Evolutionary conservation across 768 basidiomycete species (phyloP).

Genomic region (Trametes cingulata): DNA sequence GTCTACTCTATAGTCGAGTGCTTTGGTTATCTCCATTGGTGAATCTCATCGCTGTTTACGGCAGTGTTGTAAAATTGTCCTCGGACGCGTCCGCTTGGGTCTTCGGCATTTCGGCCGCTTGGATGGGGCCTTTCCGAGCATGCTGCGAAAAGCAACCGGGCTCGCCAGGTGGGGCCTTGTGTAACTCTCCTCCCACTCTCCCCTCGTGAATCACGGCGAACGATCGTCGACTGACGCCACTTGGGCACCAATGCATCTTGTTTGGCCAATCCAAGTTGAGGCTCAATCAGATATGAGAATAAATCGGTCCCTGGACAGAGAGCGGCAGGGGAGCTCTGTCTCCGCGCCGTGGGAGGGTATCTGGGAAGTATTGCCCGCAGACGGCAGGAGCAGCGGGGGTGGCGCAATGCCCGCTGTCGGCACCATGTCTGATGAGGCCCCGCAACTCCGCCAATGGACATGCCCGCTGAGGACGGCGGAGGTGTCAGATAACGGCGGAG

Average conservation of each 20-base stretch:
- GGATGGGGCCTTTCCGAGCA: background rate
- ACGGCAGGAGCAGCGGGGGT: background rate
- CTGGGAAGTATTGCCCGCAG: background rate
- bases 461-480: conserved; percentile 14
- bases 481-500: conserved; percentile 6
- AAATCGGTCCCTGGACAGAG: background rate
- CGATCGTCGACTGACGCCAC: too few species aligned
- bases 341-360: background rate
- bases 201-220: too few species aligned
- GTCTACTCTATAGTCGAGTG: background rate
- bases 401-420: background rate
- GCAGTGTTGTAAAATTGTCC: conserved; percentile 1
- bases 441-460: background rate
- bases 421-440: conserved; percentile 1
- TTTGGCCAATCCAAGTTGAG: background rate
- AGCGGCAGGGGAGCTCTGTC: background rate
- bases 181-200: too few species aligned
- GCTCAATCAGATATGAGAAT: background rate
- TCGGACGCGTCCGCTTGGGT: background rate
- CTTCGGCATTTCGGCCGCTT: conserved; percentile 4
- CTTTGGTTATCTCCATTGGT: background rate
- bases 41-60: conserved; percentile 1
- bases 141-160: background rate
- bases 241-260: background rate
- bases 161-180: background rate